These are phyloP conservation scores for Vaccinium darrowii DNA, from an alignment of 148 eudicot species.

Conservation along the genomic window DNA sequence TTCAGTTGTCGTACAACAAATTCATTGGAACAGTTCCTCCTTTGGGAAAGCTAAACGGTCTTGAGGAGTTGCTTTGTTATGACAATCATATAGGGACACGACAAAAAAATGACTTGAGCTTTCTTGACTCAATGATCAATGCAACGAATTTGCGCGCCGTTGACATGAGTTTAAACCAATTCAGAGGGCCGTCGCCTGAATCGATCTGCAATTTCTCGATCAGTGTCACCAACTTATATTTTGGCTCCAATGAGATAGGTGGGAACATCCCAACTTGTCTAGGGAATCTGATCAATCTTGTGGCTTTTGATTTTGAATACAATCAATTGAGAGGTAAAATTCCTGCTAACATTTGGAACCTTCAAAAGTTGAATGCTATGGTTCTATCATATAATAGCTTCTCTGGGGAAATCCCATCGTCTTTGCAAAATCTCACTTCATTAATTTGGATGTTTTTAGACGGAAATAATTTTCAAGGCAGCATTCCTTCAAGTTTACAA, in stretches of 20 bases:
- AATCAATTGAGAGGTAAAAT: neutral
- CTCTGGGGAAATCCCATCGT: neutral
- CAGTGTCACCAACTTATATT: neutral
- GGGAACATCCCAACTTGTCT: neutral
- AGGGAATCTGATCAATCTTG: neutral
- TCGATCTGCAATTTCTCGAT: neutral
- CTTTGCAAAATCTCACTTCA: neutral
- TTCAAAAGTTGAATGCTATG: neutral
- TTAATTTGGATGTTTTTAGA: neutral
- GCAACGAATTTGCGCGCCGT: neutral
- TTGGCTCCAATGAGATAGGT: neutral
- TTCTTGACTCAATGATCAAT: neutral
- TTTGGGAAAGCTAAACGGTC: too few species aligned
- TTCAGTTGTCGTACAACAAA: too few species aligned
- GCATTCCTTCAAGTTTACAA: neutral
- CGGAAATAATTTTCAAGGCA: neutral
- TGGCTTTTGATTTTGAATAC: rapidly evolving
- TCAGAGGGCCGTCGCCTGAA: neutral
- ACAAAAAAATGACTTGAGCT: neutral
- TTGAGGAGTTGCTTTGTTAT: too few species aligned
- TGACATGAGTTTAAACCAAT: neutral
- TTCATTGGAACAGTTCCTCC: too few species aligned
- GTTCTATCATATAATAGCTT: neutral
- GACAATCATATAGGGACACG: too few species aligned
- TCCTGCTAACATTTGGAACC: neutral